Conservation (phyloP, 306 rosid genomes). For the Vigna mungo region DNA sequence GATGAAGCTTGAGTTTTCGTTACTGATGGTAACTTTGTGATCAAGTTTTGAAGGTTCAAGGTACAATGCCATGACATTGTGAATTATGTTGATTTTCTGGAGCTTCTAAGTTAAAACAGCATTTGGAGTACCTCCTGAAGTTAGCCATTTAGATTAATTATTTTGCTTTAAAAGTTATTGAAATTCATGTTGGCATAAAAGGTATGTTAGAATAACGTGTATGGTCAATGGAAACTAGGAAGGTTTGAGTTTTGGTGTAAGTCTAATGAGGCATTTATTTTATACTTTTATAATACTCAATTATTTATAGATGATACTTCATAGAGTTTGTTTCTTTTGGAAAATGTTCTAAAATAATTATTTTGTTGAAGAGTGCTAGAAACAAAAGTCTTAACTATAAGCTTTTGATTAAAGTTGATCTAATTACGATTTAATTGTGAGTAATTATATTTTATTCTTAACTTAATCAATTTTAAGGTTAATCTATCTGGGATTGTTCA, state of each 20-base stretch:
- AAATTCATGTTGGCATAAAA: background rate
- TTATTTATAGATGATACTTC: background rate
- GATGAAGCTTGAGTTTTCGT: constrained; percentile 27
- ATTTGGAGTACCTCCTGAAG: constrained; percentile 10
- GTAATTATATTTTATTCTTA: too few species aligned
- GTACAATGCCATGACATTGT: background rate
- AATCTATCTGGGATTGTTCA: too few species aligned
- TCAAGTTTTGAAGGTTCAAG: constrained; percentile 23
- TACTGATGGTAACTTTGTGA: constrained; percentile 11
- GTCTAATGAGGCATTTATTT: background rate
- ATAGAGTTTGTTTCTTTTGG: background rate
- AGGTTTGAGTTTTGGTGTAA: background rate
- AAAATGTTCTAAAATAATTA: background rate
- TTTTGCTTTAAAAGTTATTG: constrained; percentile 7
- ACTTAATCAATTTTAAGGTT: too few species aligned
- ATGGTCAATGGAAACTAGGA: background rate
- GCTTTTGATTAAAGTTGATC: too few species aligned
- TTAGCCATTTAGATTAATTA: constrained; percentile 2
- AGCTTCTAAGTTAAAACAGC: background rate
- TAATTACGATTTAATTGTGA: too few species aligned
- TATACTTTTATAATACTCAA: background rate
- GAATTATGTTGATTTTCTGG: too few species aligned
- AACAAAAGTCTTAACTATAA: too few species aligned
- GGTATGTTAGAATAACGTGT: background rate
- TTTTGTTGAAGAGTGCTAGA: background rate